These are phyloP conservation scores for Cryptosporidium bovis DNA, from an alignment of 169 alveolate genomes.

Conservation along the genomic window DNA sequence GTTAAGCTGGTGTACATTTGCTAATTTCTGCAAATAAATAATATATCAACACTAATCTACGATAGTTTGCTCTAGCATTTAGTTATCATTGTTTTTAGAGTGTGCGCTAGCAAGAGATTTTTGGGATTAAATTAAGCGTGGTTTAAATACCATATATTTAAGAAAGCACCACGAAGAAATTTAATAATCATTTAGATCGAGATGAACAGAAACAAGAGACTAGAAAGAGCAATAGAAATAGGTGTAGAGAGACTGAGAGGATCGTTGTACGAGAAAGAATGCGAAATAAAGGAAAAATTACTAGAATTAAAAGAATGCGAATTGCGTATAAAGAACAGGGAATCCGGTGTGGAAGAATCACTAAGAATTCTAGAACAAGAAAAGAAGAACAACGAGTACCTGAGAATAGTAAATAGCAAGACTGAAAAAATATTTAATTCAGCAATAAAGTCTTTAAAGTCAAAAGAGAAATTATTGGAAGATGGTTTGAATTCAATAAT, in stretches of 20 bases:
- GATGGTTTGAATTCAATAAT: constrained; percentile 8
- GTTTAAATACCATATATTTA: too few species aligned
- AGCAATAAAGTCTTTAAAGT: constrained; percentile 18
- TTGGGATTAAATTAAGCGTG: too few species aligned
- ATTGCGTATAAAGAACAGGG: constrained; percentile 4
- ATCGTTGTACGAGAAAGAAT: constrained; percentile 7
- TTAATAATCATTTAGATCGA: too few species aligned
- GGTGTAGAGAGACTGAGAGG: constrained; percentile 35
- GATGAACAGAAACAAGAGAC: not conserved
- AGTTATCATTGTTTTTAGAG: too few species aligned
- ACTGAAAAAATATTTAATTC: constrained; percentile 18
- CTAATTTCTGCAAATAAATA: too few species aligned
- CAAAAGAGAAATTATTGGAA: constrained; percentile 4
- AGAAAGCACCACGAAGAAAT: too few species aligned
- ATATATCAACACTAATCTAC: too few species aligned
- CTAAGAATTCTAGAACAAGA: constrained; percentile 28
- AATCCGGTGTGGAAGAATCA: constrained; percentile 15
- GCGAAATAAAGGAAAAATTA: not conserved
- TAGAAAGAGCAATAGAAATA: constrained; percentile 27
- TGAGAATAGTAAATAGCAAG: constrained; percentile 38
- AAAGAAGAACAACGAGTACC: constrained; percentile 15
- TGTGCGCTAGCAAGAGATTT: too few species aligned
- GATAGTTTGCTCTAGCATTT: too few species aligned
- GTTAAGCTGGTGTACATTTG: too few species aligned
- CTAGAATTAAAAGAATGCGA: constrained; percentile 20